phyloP scores from a whole-genome alignment of 257 asterid genomes.

The Hygrophila difformis region DNA sequence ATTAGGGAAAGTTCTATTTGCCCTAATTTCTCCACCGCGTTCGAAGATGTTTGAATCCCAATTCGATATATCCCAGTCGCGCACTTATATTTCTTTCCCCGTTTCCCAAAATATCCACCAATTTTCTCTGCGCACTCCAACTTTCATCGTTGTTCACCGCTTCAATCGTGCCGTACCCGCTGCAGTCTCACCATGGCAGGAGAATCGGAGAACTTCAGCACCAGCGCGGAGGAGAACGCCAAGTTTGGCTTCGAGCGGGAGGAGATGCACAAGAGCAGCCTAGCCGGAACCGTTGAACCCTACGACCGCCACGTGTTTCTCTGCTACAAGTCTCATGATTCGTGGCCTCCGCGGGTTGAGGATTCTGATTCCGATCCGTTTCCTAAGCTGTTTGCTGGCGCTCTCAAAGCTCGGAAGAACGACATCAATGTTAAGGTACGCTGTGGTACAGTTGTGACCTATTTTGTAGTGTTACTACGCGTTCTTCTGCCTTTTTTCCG shows the following conservation, averaged over 20 bases:
- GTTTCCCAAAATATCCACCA: too few species aligned
- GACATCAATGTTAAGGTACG: conserved; percentile 49
- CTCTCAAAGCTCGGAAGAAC: conserved; percentile 55
- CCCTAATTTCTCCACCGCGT: too few species aligned
- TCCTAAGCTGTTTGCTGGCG: conserved; percentile 57
- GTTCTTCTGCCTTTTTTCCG: too few species aligned
- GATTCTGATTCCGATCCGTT: conserved; percentile 72
- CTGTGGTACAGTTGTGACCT: too few species aligned
- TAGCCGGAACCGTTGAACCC: conserved; percentile 56
- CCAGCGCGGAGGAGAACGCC: conserved; percentile 31
- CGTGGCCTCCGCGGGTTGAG: conserved; percentile 85
- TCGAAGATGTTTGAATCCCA: too few species aligned
- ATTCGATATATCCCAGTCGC: too few species aligned
- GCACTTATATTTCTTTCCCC: too few species aligned
- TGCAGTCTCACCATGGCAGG: conserved; percentile 74
- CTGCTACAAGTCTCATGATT: conserved; percentile 70
- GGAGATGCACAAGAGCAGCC: conserved; percentile 60
- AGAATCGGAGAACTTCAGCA: conserved; percentile 41
- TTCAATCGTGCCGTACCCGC: conserved; percentile 17
- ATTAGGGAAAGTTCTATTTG: too few species aligned
- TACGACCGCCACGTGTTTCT: conserved; percentile 87
- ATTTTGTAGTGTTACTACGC: too few species aligned
- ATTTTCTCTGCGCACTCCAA: too few species aligned
- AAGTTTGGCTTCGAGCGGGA: conserved; percentile 69
- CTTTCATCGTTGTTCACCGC: background rate